Evolutionary conservation across 2,329 filamentous ascomycete species (phyloP).

Genomic region (Cadophora sp.): DNA sequence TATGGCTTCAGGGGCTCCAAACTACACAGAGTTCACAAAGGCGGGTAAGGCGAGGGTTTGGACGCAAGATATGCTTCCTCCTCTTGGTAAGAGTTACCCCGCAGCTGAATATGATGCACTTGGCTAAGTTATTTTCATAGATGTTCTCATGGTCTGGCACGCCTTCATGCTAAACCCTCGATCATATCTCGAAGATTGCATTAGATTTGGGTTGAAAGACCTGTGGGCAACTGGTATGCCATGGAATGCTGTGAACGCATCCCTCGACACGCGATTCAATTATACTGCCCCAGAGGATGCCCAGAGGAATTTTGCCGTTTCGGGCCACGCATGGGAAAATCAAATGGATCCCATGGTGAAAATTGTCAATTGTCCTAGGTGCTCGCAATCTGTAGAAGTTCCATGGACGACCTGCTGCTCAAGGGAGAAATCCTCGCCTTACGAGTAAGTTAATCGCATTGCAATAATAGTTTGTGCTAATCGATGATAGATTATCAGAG

Average conservation of each 20-base stretch:
- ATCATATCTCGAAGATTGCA: slow-evolving; percentile 75
- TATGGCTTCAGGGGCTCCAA: slow-evolving; percentile 32
- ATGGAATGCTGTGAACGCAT: slow-evolving; percentile 64
- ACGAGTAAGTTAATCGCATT: slow-evolving; percentile 39
- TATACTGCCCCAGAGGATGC: slow-evolving; percentile 58
- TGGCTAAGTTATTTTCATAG: slow-evolving; percentile 47
- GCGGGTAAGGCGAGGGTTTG: slow-evolving; percentile 43
- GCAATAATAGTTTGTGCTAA: slow-evolving; percentile 17
- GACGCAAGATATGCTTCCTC: slow-evolving; percentile 57
- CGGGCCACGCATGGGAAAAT: slow-evolving; percentile 65
- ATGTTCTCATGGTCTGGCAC: slow-evolving; percentile 83
- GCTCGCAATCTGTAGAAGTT: slow-evolving; percentile 51
- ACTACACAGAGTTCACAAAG: slow-evolving; percentile 31
- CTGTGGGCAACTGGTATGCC: slow-evolving; percentile 71
- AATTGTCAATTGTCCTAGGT: slow-evolving; percentile 61
- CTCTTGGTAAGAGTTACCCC: slow-evolving; percentile 67
- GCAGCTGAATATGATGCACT: slow-evolving; percentile 42
- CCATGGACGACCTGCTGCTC: slow-evolving; percentile 66
- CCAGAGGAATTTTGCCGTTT: slow-evolving; percentile 56
- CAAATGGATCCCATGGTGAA: slow-evolving; percentile 57
- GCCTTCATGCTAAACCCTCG: slow-evolving; percentile 80
- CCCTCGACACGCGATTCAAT: slow-evolving; percentile 65
- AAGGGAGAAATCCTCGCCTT: slow-evolving; percentile 47
- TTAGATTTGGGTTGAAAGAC: slow-evolving; percentile 61
- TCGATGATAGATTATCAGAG: slow-evolving; percentile 30